A percentile compares a stretch with the other conserved stretches of the same genome.
Evolutionary conservation across 2,329 filamentous ascomycete genomes (phyloP).

Genomic region (Colletotrichum abscissum): DNA sequence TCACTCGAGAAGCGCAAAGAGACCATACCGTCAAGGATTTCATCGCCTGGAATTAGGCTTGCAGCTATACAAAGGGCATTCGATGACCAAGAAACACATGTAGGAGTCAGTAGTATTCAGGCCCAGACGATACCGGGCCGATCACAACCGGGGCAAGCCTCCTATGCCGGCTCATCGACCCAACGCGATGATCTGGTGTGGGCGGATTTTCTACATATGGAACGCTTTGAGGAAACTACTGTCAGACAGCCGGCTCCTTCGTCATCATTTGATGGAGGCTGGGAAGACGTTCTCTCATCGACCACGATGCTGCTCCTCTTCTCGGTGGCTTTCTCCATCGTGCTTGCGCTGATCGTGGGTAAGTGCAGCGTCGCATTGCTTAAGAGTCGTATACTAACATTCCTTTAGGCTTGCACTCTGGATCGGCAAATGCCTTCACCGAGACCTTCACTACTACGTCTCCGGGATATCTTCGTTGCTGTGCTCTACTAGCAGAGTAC

Average conservation of each 20-base stretch:
- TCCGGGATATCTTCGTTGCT: constrained; percentile 19
- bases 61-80: constrained; percentile 28
- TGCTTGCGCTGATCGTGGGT: constrained; percentile 26
- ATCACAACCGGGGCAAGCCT: neutral
- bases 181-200: constrained; percentile 20
- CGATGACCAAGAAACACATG: constrained; percentile 7
- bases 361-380: neutral
- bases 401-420: constrained; percentile 4
- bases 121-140: constrained; percentile 17
- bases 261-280: neutral
- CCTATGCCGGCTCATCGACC: neutral
- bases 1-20: constrained; percentile 24
- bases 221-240: constrained; percentile 17
- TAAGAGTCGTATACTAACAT: neutral
- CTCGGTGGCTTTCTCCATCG: constrained; percentile 33
- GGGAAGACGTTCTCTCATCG: constrained; percentile 31
- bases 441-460: neutral
- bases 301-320: constrained; percentile 36
- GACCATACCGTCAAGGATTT: neutral
- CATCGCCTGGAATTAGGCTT: constrained; percentile 20
- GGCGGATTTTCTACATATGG: constrained; percentile 30
- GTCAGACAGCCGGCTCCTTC: neutral
- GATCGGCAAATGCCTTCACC: neutral
- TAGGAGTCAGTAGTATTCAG: neutral
- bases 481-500: constrained; percentile 18